phyloP scores from a whole-genome alignment of 805 yeast genomes.

The Priceomyces haplophilus region DNA sequence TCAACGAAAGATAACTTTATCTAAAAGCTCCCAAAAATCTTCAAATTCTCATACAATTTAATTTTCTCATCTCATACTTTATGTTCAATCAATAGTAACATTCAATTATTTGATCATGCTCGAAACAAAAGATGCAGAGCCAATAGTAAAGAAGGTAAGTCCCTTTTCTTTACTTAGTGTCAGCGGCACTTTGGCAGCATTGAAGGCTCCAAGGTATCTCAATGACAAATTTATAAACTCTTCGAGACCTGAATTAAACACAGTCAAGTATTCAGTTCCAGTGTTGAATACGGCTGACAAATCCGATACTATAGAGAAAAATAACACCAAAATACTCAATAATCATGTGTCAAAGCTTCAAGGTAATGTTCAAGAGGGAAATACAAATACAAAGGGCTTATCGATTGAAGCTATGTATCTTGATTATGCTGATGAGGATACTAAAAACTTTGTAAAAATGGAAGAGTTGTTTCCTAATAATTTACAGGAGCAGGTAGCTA shows the following conservation, averaged over 20 bases:
- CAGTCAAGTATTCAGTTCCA: slow-evolving; percentile 12
- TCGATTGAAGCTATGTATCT: background rate
- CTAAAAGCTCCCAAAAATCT: background rate
- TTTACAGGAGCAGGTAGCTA: slow-evolving; percentile 33
- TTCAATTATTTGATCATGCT: background rate
- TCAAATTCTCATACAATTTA: background rate
- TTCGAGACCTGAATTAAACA: background rate
- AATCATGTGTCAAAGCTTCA: background rate
- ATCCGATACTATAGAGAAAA: slow-evolving; percentile 11
- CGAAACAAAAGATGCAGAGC: background rate
- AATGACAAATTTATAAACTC: background rate
- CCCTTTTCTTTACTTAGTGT: slow-evolving; percentile 10
- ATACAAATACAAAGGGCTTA: background rate
- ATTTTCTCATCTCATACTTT: background rate
- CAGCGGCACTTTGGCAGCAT: slow-evolving; percentile 11
- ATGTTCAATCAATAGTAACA: background rate
- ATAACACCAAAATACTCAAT: slow-evolving; percentile 10
- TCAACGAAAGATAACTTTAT: too few species aligned
- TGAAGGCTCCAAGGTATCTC: slow-evolving; percentile 6
- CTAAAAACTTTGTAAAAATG: slow-evolving; percentile 23
- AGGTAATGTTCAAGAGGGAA: background rate
- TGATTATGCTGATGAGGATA: slow-evolving; percentile 5
- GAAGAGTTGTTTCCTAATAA: slow-evolving; percentile 28
- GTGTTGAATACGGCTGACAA: slow-evolving; percentile 14
- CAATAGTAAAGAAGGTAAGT: slow-evolving; percentile 4